A percentile compares a stretch with the other conserved stretches of the same genome.
phyloP scores from a whole-genome alignment of 176 grass and related monocot species.

The Pontederia paniculata region DNA sequence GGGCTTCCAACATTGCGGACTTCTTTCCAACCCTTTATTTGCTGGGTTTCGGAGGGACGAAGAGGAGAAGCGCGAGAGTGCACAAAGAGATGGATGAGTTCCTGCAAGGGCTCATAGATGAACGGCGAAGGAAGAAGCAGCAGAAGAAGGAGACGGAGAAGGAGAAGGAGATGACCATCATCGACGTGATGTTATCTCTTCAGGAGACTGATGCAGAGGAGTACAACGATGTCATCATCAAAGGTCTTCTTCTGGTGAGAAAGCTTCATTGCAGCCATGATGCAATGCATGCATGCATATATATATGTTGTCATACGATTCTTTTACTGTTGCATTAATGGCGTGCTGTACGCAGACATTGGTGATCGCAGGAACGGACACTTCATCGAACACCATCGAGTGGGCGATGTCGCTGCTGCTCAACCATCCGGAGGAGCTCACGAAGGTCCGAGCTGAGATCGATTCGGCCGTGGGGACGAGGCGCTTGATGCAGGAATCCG shows the following conservation, averaged over 20 bases:
- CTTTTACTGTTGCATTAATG: neutral
- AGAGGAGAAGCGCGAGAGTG: neutral
- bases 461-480: neutral
- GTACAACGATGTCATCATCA: neutral
- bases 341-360: neutral
- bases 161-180: neutral
- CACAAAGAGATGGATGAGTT: neutral
- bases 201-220: neutral
- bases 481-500: neutral
- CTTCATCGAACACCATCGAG: neutral
- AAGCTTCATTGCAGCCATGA: neutral
- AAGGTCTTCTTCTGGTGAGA: neutral
- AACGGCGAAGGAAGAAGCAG: neutral
- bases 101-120: neutral
- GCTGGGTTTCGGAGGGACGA: neutral
- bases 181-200: neutral
- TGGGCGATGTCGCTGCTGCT: slow-evolving; percentile 12
- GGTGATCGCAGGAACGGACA: neutral
- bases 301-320: no score
- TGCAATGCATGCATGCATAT: no score
- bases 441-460: slow-evolving; percentile 4
- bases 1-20: neutral
- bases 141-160: neutral
- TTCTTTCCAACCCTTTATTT: neutral
- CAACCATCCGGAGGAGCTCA: neutral